Evolutionary conservation across 1,284 basidiomycete species (phyloP).

Genomic region (Austroboletus novae-zelandiae): DNA sequence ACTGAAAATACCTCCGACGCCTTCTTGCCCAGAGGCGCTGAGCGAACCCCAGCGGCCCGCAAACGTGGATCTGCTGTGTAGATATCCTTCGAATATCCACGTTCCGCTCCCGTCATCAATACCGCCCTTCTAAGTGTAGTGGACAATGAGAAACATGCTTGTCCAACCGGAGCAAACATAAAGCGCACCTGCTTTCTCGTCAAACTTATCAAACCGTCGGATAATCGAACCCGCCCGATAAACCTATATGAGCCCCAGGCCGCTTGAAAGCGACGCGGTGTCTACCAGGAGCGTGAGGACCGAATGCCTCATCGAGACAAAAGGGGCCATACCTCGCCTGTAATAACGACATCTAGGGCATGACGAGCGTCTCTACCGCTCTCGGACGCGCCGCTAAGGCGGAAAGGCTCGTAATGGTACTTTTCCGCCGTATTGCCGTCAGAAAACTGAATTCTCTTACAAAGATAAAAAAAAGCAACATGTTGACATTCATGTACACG

Average conservation of each 20-base stretch:
- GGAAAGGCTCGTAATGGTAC: conserved; percentile 35
- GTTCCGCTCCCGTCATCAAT: conserved; percentile 33
- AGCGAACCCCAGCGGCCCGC: conserved; percentile 30
- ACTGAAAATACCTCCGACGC: conserved; percentile 53
- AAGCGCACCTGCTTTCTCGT: conserved; percentile 33
- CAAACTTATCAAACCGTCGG: conserved; percentile 50
- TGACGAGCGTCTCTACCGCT: conserved; percentile 26
- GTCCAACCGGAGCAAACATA: conserved; percentile 1
- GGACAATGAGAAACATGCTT: conserved; percentile 1
- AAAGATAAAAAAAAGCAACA: conserved; percentile 5
- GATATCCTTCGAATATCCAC: conserved; percentile 35
- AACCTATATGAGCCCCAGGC: conserved; percentile 41
- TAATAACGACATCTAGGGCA: conserved; percentile 37
- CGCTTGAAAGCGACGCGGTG: conserved; percentile 28
- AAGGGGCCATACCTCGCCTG: conserved; percentile 31
- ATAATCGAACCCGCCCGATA: conserved; percentile 47
- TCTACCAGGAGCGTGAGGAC: conserved; percentile 31
- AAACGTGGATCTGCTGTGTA: conserved; percentile 26
- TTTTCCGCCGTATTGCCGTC: conserved; percentile 26
- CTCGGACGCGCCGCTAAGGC: conserved; percentile 27
- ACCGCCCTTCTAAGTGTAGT: conserved; percentile 19
- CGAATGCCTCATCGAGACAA: conserved; percentile 14
- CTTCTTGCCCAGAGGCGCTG: conserved; percentile 20
- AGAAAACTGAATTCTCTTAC: conserved; percentile 28
- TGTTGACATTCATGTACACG: conserved; percentile 25